Percentiles rank a stretch among this genome's conserved stretches.
These are phyloP conservation scores for Tuctoria greenei DNA, from an alignment of 176 grass and related monocot genomes.

Conservation along the genomic window DNA sequence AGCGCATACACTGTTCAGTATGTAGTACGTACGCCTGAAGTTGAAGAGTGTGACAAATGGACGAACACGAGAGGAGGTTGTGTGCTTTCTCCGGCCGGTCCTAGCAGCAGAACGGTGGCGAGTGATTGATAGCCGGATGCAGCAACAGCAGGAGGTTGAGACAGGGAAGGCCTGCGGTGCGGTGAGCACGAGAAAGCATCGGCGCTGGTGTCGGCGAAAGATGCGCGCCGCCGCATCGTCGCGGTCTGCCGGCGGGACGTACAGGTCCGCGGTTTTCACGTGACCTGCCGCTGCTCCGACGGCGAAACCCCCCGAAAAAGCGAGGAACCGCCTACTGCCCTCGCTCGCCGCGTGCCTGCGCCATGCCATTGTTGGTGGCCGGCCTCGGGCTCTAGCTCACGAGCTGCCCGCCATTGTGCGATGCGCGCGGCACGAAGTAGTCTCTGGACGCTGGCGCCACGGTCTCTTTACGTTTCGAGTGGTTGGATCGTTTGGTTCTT, in stretches of 20 bases:
- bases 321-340: background rate
- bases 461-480: background rate
- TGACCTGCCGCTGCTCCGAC: background rate
- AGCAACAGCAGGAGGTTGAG: background rate
- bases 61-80: background rate
- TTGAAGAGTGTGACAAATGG: background rate
- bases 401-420: background rate
- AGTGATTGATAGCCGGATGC: background rate
- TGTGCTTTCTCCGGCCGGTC: background rate
- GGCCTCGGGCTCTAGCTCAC: background rate
- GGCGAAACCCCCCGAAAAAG: background rate
- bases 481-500: background rate
- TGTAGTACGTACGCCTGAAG: no score
- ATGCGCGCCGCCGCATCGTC: background rate
- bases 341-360: background rate
- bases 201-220: background rate
- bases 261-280: background rate
- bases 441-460: conserved; percentile 3
- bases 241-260: background rate
- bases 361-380: background rate
- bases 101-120: background rate
- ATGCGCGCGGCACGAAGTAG: background rate
- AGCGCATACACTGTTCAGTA: background rate
- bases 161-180: background rate
- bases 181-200: background rate